These are phyloP conservation scores for Zea luxurians DNA, from an alignment of 176 grass and related monocot species.

Conservation along the genomic window DNA sequence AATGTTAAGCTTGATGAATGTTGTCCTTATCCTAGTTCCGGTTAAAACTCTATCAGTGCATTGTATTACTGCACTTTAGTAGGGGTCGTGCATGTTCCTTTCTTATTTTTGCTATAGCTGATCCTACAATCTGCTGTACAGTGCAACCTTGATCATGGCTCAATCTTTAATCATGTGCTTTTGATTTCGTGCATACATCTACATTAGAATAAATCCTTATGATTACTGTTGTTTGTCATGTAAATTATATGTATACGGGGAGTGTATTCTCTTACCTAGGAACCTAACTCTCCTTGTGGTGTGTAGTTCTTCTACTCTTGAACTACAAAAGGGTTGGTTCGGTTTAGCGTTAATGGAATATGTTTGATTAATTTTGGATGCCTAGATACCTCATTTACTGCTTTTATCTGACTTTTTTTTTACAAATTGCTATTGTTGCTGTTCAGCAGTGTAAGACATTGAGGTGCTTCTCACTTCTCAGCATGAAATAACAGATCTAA, in stretches of 20 bases:
- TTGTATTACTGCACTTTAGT: background rate
- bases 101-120: background rate
- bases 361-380: background rate
- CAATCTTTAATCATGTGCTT: background rate
- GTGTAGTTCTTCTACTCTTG: background rate
- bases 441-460: background rate
- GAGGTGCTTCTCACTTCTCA: background rate
- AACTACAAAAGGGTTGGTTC: background rate
- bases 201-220: background rate
- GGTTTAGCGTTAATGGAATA: background rate
- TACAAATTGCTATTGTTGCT: background rate
- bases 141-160: background rate
- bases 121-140: background rate
- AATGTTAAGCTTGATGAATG: background rate
- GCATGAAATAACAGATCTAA: background rate
- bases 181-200: background rate
- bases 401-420: background rate
- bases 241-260: too few species aligned
- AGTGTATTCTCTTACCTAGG: background rate
- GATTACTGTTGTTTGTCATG: background rate
- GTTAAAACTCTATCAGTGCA: background rate
- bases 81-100: background rate
- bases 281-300: background rate
- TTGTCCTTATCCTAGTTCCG: background rate
- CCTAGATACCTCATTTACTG: background rate